Evolutionary conservation across 306 rosid genomes (phyloP).

Genomic region (Hippophae gyantsensis): DNA sequence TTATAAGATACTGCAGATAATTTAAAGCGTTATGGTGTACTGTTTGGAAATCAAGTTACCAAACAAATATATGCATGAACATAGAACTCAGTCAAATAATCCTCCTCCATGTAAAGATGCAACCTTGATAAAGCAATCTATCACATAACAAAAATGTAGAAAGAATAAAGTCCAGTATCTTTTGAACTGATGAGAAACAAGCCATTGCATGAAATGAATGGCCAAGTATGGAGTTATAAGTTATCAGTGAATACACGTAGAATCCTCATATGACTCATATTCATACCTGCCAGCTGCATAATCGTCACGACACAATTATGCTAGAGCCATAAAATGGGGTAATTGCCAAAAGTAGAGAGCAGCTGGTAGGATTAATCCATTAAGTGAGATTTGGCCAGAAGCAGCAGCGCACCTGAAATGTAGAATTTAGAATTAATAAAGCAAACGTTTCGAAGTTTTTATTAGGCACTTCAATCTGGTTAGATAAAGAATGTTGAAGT

Average conservation of each 20-base stretch:
- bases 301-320: conserved; percentile 79
- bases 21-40: neutral
- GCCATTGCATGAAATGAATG: neutral
- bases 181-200: conserved; percentile 6
- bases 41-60: neutral
- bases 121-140: neutral
- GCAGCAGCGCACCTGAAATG: conserved; percentile 88
- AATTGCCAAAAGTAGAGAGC: conserved; percentile 97
- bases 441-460: no score
- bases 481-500: no score
- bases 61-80: neutral
- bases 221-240: neutral
- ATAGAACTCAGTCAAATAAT: neutral
- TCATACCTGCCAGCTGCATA: conserved; percentile 98
- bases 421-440: neutral
- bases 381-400: conserved; percentile 66
- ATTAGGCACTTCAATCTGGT: no score
- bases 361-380: conserved; percentile 80
- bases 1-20: neutral
- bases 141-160: conserved; percentile 3
- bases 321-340: conserved; percentile 99
- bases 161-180: neutral
- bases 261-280: conserved; percentile 5
- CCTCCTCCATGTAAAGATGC: neutral
- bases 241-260: neutral